phyloP scores from a whole-genome alignment of 2,329 filamentous ascomycete genomes.

The Paracorniculantispora psalliotae region DNA sequence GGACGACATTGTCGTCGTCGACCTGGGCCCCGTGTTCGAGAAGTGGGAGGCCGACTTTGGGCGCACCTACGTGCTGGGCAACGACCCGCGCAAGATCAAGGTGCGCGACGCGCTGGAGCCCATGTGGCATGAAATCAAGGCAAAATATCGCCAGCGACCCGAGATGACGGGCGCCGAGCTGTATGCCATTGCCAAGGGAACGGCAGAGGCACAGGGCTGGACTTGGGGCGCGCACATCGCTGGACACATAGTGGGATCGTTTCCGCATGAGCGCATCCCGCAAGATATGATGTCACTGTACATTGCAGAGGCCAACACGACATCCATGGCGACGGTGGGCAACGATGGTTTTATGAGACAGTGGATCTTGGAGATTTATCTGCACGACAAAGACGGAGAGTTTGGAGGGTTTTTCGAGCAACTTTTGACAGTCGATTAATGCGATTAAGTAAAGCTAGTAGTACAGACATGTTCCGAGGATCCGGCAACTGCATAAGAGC shows the following conservation, averaged over 20 bases:
- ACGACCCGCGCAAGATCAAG: conserved; percentile 39
- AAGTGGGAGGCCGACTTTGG: conserved; percentile 50
- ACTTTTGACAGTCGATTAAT: conserved; percentile 22
- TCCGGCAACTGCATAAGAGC: background rate
- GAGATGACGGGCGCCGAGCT: conserved; percentile 45
- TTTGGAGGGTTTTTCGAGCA: conserved; percentile 42
- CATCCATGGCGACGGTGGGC: conserved; percentile 34
- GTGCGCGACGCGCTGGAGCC: conserved; percentile 43
- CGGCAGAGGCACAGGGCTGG: conserved; percentile 36
- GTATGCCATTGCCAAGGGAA: conserved; percentile 37
- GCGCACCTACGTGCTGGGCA: conserved; percentile 45
- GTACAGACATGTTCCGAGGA: background rate
- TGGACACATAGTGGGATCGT: conserved; percentile 45
- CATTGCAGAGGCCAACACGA: conserved; percentile 38
- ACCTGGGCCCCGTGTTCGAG: conserved; percentile 48
- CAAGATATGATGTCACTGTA: conserved; percentile 41
- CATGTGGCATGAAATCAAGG: conserved; percentile 41
- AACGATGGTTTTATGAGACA: conserved; percentile 38
- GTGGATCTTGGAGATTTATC: conserved; percentile 48
- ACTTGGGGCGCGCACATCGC: conserved; percentile 40
- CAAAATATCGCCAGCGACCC: conserved; percentile 31
- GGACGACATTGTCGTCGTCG: conserved; percentile 48
- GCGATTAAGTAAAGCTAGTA: background rate
- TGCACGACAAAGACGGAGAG: conserved; percentile 32
- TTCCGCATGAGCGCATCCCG: conserved; percentile 47